Conservation (phyloP, 129 eudicot species). For the Logfia minima region DNA sequence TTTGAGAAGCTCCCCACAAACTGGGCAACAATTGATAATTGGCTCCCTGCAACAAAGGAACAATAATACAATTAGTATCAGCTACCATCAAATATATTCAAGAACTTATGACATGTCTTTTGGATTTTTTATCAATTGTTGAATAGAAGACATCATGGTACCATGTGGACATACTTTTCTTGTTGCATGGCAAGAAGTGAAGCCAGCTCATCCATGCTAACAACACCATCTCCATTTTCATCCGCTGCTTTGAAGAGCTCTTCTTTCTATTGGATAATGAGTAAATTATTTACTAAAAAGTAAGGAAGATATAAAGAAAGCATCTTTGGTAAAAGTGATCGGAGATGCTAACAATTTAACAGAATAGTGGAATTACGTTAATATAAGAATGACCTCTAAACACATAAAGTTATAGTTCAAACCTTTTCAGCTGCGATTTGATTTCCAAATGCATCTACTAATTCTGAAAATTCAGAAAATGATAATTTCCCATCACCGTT, state of each 20-base stretch:
- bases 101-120: background rate
- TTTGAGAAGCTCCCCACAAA: conserved; percentile 62
- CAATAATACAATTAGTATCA: background rate
- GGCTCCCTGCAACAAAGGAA: conserved; percentile 67
- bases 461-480: conserved; percentile 19
- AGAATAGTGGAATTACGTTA: background rate
- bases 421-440: conserved; percentile 80
- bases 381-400: background rate
- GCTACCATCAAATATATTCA: background rate
- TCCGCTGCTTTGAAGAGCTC: conserved; percentile 61
- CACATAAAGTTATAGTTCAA: background rate
- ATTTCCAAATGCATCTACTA: conserved; percentile 87
- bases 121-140: no score
- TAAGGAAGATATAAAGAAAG: background rate
- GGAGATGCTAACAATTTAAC: background rate
- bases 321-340: no score
- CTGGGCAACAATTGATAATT: conserved; percentile 84
- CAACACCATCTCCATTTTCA: background rate
- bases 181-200: conserved; percentile 73
- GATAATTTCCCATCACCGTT: conserved; percentile 28
- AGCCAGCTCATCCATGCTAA: conserved; percentile 76
- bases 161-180: conserved; percentile 61
- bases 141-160: background rate
- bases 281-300: background rate
- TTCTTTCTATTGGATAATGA: conserved; percentile 61